Conservation (phyloP, 1,139 yeast genomes). For the Groenewaldozyma auringiensis region DNA sequence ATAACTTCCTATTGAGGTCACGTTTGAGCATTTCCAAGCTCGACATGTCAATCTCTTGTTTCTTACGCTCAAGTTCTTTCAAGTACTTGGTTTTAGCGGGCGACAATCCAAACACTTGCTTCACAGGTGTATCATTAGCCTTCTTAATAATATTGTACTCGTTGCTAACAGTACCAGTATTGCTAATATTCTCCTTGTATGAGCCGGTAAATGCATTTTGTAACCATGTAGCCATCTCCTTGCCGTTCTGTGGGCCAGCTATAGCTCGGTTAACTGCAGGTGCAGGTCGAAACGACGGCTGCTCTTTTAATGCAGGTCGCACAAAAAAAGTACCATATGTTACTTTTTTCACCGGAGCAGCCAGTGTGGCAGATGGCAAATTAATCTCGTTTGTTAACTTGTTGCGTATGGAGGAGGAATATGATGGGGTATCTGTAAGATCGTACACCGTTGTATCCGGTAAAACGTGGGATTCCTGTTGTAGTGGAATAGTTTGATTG, state of each 20-base stretch:
- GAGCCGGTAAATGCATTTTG: background rate
- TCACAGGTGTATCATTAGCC: no score
- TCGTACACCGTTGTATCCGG: background rate
- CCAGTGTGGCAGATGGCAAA: no score
- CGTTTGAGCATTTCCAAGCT: constrained; percentile 1
- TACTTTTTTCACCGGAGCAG: constrained; percentile 8
- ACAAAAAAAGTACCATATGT: constrained; percentile 14
- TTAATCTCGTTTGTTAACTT: no score
- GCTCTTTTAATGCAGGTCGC: no score
- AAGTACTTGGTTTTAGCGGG: constrained; percentile 4
- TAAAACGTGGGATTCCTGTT: no score
- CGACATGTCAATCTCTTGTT: constrained; percentile 4
- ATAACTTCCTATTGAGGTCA: background rate
- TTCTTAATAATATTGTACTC: background rate
- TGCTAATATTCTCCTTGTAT: background rate
- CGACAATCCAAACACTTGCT: background rate
- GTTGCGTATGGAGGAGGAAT: no score
- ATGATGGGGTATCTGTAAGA: background rate
- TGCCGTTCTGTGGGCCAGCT: background rate
- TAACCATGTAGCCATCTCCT: background rate
- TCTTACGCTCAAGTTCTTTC: constrained; percentile 3
- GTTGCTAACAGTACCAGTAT: background rate
- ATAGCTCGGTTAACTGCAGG: background rate
- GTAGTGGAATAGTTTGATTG: background rate
- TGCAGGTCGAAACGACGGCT: no score